These are phyloP conservation scores for Luvunga scandens DNA, from an alignment of 345 rosid species.

Conservation along the genomic window DNA sequence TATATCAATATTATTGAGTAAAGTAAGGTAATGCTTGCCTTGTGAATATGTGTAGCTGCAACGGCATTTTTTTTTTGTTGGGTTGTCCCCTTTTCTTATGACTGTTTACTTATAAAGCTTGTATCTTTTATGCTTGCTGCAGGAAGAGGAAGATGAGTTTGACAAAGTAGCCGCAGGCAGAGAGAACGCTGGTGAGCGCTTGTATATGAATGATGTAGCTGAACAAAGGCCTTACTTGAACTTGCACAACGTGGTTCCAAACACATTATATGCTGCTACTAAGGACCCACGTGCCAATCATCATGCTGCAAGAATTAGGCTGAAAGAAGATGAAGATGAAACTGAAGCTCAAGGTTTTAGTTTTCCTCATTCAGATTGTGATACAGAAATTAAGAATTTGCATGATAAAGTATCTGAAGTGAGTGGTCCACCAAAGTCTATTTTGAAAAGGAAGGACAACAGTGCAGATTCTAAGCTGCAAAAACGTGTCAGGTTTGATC, in stretches of 20 bases:
- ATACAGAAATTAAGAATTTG: constrained; percentile 21
- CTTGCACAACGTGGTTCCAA: constrained; percentile 35
- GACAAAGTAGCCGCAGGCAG: constrained; percentile 74
- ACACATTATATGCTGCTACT: constrained; percentile 15
- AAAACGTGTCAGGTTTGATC: constrained; percentile 69
- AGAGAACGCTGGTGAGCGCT: constrained; percentile 45
- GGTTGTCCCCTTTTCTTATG: neutral
- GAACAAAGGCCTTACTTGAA: constrained; percentile 40
- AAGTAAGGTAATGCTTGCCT: neutral
- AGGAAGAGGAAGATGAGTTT: constrained; percentile 90
- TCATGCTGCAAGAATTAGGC: constrained; percentile 65
- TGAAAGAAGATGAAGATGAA: constrained; percentile 72
- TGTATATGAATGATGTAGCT: constrained; percentile 44
- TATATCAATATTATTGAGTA: neutral
- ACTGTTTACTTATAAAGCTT: neutral
- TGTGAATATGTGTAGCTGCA: neutral
- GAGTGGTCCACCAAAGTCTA: constrained; percentile 36
- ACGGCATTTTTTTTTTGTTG: neutral
- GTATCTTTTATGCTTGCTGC: constrained; percentile 1
- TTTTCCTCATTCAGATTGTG: constrained; percentile 20
- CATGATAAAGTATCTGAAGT: constrained; percentile 2
- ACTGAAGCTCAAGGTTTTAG: constrained; percentile 41
- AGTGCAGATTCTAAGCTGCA: constrained; percentile 37
- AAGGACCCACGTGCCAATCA: constrained; percentile 75
- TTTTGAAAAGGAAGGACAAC: constrained; percentile 57